Conservation (phyloP, 352 stramenopile genomes). For the Phytophthora lateralis region DNA sequence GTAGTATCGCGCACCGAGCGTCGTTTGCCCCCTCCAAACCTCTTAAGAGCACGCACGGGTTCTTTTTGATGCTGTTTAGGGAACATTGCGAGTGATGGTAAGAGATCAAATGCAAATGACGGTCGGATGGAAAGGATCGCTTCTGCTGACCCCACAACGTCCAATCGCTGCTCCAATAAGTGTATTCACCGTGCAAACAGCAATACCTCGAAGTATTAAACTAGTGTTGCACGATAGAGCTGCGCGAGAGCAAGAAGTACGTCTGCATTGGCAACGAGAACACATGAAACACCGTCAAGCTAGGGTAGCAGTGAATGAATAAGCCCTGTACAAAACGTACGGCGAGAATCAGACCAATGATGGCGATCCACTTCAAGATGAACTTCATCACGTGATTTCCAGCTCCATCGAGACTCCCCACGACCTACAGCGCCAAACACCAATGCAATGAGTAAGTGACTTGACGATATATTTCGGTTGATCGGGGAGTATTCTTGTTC, state of each 20-base stretch:
- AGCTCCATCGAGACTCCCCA: slow-evolving; percentile 66
- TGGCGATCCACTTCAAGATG: slow-evolving; percentile 66
- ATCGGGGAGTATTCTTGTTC: background rate
- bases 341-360: slow-evolving; percentile 51
- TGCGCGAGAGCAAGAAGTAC: slow-evolving; percentile 8
- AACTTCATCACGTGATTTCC: slow-evolving; percentile 52
- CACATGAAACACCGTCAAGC: background rate
- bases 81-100: too few relatives aligned
- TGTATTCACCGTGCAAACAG: too few relatives aligned
- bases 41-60: too few relatives aligned
- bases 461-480: background rate
- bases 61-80: too few relatives aligned
- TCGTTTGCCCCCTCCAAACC: too few relatives aligned
- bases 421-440: slow-evolving; percentile 38
- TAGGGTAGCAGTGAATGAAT: background rate
- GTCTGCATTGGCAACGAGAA: slow-evolving; percentile 1
- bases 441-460: background rate
- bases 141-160: too few relatives aligned
- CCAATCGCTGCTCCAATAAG: too few relatives aligned
- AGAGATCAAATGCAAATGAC: too few relatives aligned
- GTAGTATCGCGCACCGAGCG: too few relatives aligned
- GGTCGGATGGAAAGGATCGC: too few relatives aligned
- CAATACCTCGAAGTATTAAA: background rate
- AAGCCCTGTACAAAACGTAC: slow-evolving; percentile 31
- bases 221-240: background rate